A percentile compares a stretch with the other conserved stretches of the same genome.
Evolutionary conservation across 257 asterid genomes (phyloP).

Genomic region (Rhazya stricta): DNA sequence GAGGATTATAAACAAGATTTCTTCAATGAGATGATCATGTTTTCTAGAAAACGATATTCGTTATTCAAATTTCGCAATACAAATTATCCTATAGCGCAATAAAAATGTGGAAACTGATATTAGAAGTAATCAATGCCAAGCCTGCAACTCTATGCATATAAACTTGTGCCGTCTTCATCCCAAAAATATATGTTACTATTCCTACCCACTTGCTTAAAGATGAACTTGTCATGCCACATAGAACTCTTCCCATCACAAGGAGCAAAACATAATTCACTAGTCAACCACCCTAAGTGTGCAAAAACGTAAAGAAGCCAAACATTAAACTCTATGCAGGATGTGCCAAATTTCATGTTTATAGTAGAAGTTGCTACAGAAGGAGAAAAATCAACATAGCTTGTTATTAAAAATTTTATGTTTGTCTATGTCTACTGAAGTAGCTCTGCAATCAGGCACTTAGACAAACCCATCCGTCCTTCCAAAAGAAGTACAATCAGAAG

Average conservation of each 20-base stretch:
- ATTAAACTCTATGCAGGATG: not conserved
- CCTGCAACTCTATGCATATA: not conserved
- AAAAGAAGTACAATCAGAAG: not conserved
- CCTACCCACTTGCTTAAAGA: not conserved
- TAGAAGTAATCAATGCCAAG: not conserved
- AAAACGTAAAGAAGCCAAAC: not conserved
- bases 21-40: not conserved
- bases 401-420: not conserved
- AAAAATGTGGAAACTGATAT: not conserved
- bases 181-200: not conserved
- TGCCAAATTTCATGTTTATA: not conserved
- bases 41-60: not conserved
- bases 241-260: not conserved
- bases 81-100: not conserved
- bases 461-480: not conserved
- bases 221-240: not conserved
- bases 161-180: not conserved
- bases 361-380: not conserved
- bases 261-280: not conserved
- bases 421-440: not conserved
- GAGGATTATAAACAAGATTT: not conserved
- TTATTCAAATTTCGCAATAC: not conserved
- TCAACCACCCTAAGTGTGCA: not conserved
- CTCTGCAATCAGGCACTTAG: not conserved
- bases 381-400: not conserved